Percentiles rank a stretch among this genome's conserved stretches.
phyloP scores from a whole-genome alignment of 331 rosid genomes.

The Phaseolus coccineus region DNA sequence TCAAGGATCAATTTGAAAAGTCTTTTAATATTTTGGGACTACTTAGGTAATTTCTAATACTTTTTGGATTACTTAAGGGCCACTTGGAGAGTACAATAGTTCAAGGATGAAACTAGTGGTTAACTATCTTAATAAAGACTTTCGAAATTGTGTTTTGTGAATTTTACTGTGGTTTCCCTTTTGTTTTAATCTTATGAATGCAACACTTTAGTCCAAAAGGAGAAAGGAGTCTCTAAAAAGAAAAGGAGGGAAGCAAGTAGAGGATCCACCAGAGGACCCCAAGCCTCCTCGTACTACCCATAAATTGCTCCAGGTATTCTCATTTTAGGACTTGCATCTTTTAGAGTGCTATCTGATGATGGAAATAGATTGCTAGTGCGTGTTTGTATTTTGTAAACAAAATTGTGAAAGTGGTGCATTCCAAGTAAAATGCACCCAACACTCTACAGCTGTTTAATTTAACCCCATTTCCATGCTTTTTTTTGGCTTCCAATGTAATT shows the following conservation, averaged over 20 bases:
- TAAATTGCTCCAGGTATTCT: slow-evolving; percentile 84
- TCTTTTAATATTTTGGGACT: neutral
- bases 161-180: slow-evolving; percentile 22
- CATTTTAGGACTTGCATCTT: slow-evolving; percentile 2
- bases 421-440: neutral
- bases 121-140: neutral
- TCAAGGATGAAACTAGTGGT: neutral
- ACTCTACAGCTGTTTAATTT: neutral
- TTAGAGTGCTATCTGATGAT: slow-evolving; percentile 2
- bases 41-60: neutral
- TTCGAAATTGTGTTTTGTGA: slow-evolving; percentile 36
- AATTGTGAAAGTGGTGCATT: slow-evolving; percentile 1
- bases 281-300: slow-evolving; percentile 77
- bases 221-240: slow-evolving; percentile 56
- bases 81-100: neutral
- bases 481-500: slow-evolving; percentile 13
- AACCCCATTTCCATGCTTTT: slow-evolving; percentile 16
- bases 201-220: slow-evolving; percentile 63
- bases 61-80: neutral
- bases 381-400: slow-evolving; percentile 2
- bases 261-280: slow-evolving; percentile 54
- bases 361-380: neutral
- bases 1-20: neutral
- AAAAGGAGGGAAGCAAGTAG: slow-evolving; percentile 56
- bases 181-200: slow-evolving; percentile 26